Percentiles rank a stretch among this genome's conserved stretches.
Conservation (phyloP, 2,329 filamentous ascomycete genomes). For the Sporothrix mexicana region DNA sequence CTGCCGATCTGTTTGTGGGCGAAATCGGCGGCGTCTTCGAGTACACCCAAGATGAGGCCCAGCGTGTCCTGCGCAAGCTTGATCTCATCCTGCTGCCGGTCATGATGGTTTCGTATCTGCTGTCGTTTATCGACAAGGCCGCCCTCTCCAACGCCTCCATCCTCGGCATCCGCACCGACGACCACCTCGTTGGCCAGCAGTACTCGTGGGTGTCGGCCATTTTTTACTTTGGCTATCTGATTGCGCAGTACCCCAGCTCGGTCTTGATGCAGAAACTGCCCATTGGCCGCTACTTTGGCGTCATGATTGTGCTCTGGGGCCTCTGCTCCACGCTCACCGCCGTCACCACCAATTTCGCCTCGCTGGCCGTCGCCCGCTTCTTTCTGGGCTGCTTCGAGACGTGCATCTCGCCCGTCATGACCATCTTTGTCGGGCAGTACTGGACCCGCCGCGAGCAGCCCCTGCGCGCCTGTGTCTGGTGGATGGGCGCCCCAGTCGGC, state of each 20-base stretch:
- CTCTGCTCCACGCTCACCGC: conserved; percentile 12
- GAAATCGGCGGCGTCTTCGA: conserved; percentile 26
- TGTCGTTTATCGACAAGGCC: conserved; percentile 34
- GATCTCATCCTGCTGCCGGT: conserved; percentile 30
- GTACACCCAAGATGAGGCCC: conserved; percentile 30
- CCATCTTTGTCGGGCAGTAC: conserved; percentile 33
- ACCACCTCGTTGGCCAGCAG: conserved; percentile 43
- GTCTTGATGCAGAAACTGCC: conserved; percentile 50
- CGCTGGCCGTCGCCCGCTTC: conserved; percentile 32
- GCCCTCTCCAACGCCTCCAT: conserved; percentile 33
- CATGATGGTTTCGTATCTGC: conserved; percentile 30
- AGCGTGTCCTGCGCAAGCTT: conserved; percentile 26
- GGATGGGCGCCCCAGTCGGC: conserved; percentile 32
- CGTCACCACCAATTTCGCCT: conserved; percentile 29
- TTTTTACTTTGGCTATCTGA: conserved; percentile 52
- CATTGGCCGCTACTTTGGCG: conserved; percentile 50
- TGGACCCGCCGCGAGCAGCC: conserved; percentile 36
- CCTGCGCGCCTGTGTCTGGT: conserved; percentile 33
- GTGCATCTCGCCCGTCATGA: conserved; percentile 32
- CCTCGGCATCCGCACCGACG: conserved; percentile 33
- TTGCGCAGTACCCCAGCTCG: conserved; percentile 49
- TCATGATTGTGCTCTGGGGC: conserved; percentile 48
- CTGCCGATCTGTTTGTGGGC: conserved; percentile 32
- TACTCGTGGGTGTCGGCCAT: conserved; percentile 53
- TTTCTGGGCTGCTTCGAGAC: conserved; percentile 35